A percentile compares a stretch with the other conserved stretches of the same genome.
Evolutionary conservation across 768 basidiomycete species (phyloP).

Genomic region (Russula earlei): DNA sequence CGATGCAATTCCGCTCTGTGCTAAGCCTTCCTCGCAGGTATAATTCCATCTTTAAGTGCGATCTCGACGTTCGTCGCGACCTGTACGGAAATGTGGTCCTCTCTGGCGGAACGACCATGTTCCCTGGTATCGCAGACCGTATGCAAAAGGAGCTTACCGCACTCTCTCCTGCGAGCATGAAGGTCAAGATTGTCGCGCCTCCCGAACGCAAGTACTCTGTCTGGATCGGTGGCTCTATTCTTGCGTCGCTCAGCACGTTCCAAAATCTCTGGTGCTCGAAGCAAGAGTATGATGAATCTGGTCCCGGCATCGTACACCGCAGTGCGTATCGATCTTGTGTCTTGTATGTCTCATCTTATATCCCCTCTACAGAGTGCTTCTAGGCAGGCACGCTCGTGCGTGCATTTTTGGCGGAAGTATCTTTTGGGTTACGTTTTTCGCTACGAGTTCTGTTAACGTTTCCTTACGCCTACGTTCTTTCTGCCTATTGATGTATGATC

Average conservation of each 20-base stretch:
- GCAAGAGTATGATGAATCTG: constrained; percentile 86
- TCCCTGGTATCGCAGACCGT: constrained; percentile 91
- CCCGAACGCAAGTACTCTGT: constrained; percentile 94
- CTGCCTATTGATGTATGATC: not conserved
- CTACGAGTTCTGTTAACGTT: constrained; percentile 5
- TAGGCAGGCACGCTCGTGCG: not conserved
- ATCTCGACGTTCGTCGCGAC: constrained; percentile 78
- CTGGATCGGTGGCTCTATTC: constrained; percentile 85
- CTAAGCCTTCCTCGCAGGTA: constrained; percentile 28
- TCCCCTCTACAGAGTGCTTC: constrained; percentile 13
- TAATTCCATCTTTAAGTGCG: constrained; percentile 59
- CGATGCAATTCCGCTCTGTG: not conserved
- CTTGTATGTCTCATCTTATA: not conserved
- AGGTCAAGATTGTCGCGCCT: constrained; percentile 90
- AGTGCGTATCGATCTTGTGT: constrained; percentile 34
- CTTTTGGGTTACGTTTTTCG: constrained; percentile 8
- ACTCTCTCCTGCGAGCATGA: constrained; percentile 82
- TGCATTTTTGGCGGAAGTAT: constrained; percentile 9
- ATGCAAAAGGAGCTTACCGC: constrained; percentile 91
- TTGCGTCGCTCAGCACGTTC: constrained; percentile 90
- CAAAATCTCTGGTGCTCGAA: constrained; percentile 94
- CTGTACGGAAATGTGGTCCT: constrained; percentile 78
- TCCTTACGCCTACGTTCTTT: constrained; percentile 8
- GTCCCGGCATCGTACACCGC: constrained; percentile 73
- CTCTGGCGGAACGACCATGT: constrained; percentile 61